Evolutionary conservation across 169 alveolate species (phyloP), one percentile per base, ranked within the genome.

Genomic region (Eimeria maxima): DNA sequence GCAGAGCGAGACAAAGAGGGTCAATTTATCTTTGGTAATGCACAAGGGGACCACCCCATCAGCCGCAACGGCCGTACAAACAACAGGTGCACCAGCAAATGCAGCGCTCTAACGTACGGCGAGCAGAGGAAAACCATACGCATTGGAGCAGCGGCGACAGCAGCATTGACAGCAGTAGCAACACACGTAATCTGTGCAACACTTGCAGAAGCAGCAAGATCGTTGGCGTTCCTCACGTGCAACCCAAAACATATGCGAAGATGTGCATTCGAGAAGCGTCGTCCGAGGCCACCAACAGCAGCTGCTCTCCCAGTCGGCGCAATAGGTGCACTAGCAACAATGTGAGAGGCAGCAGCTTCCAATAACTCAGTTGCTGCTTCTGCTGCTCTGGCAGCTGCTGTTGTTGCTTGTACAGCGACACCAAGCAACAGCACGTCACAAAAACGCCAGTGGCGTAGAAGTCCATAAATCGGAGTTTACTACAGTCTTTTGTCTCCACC

Each of bases 231-330:
- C 63, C 93, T 86, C 78, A 86, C 93, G 93, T 86, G 93, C 93
- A 86, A n/a, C 93, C 93, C 55, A 86, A 86, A 14, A 86, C 27
- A 27, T 86, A 86, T 1, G 93, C 74, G 24, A 55, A 53, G 47
- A 55, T 29, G 38, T 86, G 93, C 93, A 86, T 86, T 7, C 93
- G 93, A 14, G 93, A 86, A 42, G 57, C 27, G 8, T 29, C 27
- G 42, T 60, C 80, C 8, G 93, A 86, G 13, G 93, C 93, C 7
- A 86, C 93, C 44, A 86, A 57, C 60, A 60, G 45, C 78, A 33
- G 63, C 80, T 86, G 93, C 44, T 86, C 93, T 45, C 80, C 93
- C 14, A 86, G 44, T 2, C 93, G 93, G 22, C 93, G 93, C 81
- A 87, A 14, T n/a, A 60, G 63, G 47, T 87, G 93, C 47, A 87